Conservation (phyloP, 768 basidiomycete genomes). For the Podaxis pistillaris region DNA sequence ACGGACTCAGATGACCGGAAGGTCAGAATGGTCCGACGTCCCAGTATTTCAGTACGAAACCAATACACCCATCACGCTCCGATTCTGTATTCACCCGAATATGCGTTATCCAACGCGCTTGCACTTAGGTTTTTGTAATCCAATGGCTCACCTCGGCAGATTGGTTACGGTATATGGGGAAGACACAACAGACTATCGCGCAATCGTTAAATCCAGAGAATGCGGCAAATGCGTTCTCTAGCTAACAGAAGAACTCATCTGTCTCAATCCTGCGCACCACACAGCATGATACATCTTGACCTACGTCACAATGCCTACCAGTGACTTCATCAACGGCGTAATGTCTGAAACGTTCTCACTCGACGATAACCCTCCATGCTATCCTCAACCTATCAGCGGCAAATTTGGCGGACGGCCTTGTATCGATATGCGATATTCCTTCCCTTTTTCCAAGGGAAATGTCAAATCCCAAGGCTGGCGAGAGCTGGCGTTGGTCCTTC, state of each 20-base stretch:
- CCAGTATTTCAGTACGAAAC: conserved; percentile 79
- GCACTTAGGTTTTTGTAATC: not conserved
- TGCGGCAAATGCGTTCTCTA: conserved; percentile 77
- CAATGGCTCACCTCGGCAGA: not conserved
- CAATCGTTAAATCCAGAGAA: conserved; percentile 74
- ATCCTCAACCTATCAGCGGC: conserved; percentile 45
- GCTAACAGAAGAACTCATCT: conserved; percentile 86
- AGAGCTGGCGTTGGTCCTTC: conserved; percentile 47
- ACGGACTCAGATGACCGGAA: conserved; percentile 33
- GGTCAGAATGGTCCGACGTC: conserved; percentile 79
- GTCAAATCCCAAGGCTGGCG: conserved; percentile 43
- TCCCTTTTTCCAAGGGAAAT: conserved; percentile 76
- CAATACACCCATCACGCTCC: conserved; percentile 82
- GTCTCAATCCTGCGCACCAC: conserved; percentile 94
- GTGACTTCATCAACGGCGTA: no score
- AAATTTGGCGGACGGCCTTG: conserved; percentile 37
- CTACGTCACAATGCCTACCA: no score
- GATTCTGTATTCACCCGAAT: conserved; percentile 88
- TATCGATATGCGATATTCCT: conserved; percentile 62
- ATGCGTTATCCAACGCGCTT: conserved; percentile 44
- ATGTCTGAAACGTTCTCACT: conserved; percentile 19
- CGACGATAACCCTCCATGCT: conserved; percentile 18
- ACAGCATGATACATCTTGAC: conserved; percentile 73
- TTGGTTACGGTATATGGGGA: conserved; percentile 41
- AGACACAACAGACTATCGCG: conserved; percentile 90